Evolutionary conservation across 495 filamentous ascomycete genomes (phyloP).

Genomic region (Talaromyces borbonicus): DNA sequence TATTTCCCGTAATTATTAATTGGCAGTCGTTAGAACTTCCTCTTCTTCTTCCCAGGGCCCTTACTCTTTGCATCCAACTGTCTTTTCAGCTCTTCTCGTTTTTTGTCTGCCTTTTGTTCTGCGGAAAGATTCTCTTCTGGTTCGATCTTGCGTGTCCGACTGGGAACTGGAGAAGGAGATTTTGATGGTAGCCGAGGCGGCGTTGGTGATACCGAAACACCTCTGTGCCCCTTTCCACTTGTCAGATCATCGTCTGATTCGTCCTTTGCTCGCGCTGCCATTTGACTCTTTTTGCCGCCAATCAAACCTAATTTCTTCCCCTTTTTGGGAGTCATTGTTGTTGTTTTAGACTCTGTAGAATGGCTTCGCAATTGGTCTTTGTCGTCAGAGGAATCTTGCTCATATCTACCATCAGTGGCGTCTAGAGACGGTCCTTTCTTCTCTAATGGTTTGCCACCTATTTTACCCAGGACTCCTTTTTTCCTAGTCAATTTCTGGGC

Average conservation of each 20-base stretch:
- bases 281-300: slow-evolving; percentile 8
- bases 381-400: neutral
- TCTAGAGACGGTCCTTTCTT: slow-evolving; percentile 5
- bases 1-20: neutral
- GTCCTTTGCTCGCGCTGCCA: neutral
- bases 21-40: slow-evolving; percentile 42
- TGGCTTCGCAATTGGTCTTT: neutral
- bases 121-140: slow-evolving; percentile 26
- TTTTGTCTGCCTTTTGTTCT: slow-evolving; percentile 51
- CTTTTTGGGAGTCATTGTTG: slow-evolving; percentile 7
- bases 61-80: slow-evolving; percentile 57
- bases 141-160: neutral
- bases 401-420: neutral
- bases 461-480: slow-evolving; percentile 23
- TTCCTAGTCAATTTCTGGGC: slow-evolving; percentile 10
- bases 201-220: slow-evolving; percentile 8
- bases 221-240: neutral
- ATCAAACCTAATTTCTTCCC: slow-evolving; percentile 7
- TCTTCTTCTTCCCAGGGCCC: slow-evolving; percentile 56
- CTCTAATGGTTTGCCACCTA: slow-evolving; percentile 30
- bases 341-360: neutral
- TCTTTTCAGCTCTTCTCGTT: slow-evolving; percentile 51
- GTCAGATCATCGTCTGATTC: neutral
- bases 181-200: slow-evolving; percentile 6
- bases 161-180: neutral